Percentiles rank a stretch among this genome's conserved stretches.
These are phyloP conservation scores for Tetrahymena malaccensis DNA, from an alignment of 73 alveolate species.

Conservation along the genomic window DNA sequence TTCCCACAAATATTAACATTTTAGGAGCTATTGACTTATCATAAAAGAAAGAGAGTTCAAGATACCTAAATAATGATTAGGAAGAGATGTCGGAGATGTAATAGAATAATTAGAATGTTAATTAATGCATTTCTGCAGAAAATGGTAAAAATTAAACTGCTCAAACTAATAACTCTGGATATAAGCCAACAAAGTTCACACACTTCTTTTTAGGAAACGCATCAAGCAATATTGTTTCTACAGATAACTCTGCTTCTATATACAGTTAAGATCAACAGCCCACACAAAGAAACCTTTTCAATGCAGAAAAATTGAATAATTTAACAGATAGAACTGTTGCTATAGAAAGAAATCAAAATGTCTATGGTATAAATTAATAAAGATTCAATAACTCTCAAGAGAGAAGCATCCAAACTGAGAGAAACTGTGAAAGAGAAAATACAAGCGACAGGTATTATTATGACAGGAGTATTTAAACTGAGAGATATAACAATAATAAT, in stretches of 20 bases:
- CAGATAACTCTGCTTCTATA: background rate
- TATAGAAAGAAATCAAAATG: background rate
- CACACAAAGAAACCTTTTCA: background rate
- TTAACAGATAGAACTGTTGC: background rate
- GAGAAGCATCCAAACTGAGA: background rate
- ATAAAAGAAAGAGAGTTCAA: background rate
- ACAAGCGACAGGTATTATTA: background rate
- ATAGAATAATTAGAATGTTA: background rate
- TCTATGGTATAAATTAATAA: background rate
- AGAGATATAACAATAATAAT: background rate
- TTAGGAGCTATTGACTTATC: background rate
- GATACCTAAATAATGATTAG: background rate
- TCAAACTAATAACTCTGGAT: background rate
- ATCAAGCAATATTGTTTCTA: background rate
- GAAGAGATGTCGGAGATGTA: background rate
- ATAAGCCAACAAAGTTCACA: background rate
- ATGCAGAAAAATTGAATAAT: background rate
- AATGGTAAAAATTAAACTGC: background rate
- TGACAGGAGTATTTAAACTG: background rate
- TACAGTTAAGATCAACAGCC: background rate
- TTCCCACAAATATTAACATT: background rate
- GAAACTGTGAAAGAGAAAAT: background rate
- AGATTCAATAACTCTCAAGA: background rate
- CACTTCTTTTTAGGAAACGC: background rate
- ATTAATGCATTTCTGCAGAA: background rate